Base-by-base conservation (phyloP, 192 early-diverging fungal genomes). In the Linnemannia exigua region DNA sequence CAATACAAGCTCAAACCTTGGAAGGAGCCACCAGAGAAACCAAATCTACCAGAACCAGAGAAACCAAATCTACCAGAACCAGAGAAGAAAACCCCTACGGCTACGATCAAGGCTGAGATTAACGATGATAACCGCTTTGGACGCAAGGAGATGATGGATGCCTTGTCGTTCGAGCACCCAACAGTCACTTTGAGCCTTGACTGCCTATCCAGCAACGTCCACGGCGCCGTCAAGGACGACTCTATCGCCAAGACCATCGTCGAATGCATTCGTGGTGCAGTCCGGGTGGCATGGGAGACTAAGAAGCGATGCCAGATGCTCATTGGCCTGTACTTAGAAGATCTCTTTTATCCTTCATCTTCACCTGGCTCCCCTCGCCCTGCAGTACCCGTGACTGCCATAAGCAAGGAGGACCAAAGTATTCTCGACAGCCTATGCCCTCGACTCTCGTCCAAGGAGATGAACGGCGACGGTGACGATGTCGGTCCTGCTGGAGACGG, bases 1-100 rank as follows among this genome's bases (percentile, higher is more conserved):
- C 77, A 72, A 38, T 63, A 79, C 69, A 41, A 4, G 51, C 70
- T 16, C 5, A 79, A 72, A 69, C 77, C 66, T 33, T 79, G 69
- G 52, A 79, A 38, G 14, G 25, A 38, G 52, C 77, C 69, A 22
- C 52, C 52, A 0, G 38, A 79, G 15, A 70, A 46, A 51, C 70
- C 77, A 31, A 37, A 25, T 12, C 14, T 47, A 5, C 70, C 50
- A 41, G 70, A 20, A 35, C n/a, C n/a, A n/a, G n/a, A n/a, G n/a
- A n/a, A n/a, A n/a, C n/a, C n/a, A n/a, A n/a, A n/a, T n/a, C n/a
- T n/a, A n/a, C n/a, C n/a, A n/a, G n/a, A n/a, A n/a, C 52, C 70
- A 33, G 0, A 22, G 41, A 28, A 38, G 28, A 79, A 79, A 41
- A 47, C 54, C 36, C 68, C 37, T 70, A 14, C 77, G 9, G 37